Conservation (phyloP, 768 basidiomycete species). For the Termitomyces bulborhizus region DNA sequence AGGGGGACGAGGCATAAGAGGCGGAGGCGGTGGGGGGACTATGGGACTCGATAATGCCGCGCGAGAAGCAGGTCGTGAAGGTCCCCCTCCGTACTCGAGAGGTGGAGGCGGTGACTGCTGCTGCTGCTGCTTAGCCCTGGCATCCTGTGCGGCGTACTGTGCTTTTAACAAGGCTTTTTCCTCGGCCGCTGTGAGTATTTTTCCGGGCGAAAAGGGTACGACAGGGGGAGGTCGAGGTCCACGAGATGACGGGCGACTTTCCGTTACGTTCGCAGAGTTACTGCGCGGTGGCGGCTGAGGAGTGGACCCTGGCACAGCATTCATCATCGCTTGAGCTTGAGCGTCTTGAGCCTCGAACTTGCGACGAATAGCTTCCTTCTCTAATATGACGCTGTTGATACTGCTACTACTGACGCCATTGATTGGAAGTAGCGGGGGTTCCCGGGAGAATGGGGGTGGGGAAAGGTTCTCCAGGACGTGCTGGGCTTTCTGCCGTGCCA, state of each 20-base stretch:
- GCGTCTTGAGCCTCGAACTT: conserved; percentile 53
- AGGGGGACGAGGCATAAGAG: conserved; percentile 72
- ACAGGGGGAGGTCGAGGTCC: conserved; percentile 28
- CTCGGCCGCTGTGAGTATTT: conserved; percentile 61
- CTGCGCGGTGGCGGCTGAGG: conserved; percentile 21
- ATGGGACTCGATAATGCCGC: conserved; percentile 6
- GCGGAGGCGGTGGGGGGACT: conserved; percentile 48
- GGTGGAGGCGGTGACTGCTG: conserved; percentile 11
- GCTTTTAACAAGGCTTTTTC: conserved; percentile 71
- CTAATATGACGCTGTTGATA: conserved; percentile 24
- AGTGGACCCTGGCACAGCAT: conserved; percentile 11
- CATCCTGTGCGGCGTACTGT: conserved; percentile 55
- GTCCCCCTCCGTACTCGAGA: conserved; percentile 20
- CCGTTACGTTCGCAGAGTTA: conserved; percentile 11
- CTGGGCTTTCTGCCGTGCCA: conserved; percentile 21
- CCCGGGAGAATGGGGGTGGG: conserved; percentile 16
- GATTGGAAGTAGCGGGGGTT: conserved; percentile 8
- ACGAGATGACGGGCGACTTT: conserved; percentile 15
- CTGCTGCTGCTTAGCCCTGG: conserved; percentile 11
- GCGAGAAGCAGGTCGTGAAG: conserved; percentile 13
- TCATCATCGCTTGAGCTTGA: conserved; percentile 14
- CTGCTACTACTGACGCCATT: conserved; percentile 8
- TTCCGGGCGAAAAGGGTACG: conserved; percentile 22
- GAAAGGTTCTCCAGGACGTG: not conserved
- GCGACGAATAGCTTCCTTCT: conserved; percentile 54